Base-by-base conservation (phyloP, 2,329 filamentous ascomycete genomes). In the Trichoderma lentiforme region DNA sequence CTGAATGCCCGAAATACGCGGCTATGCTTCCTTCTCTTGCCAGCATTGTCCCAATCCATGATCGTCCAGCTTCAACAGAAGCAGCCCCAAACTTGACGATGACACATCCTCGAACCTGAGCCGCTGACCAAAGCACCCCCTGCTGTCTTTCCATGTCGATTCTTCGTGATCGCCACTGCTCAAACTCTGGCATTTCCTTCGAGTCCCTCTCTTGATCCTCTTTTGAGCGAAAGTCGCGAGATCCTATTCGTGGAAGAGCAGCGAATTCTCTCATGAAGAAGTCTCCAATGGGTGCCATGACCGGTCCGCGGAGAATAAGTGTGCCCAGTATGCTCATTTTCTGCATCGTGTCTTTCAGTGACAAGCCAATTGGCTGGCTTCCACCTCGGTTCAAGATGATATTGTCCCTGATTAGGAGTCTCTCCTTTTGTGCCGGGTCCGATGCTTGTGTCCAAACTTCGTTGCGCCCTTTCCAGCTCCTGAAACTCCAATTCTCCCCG, bases 61-160 rank as follows among this genome's bases (percentile, higher is more conserved):
- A 83, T 75, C 93, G 89, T 4, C 91, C 94, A 30, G 91, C 92
- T 80, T 98, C 94, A 28, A 97, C 91, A 58, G 91, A 91, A 70
- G 86, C 87, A 1, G 95, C 93, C 1, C 93, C 94, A 80, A 98
- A 97, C 80, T 98, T 98, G 76, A 98, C 92, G 30, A 98, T 87
- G 4, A 96, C 91, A 78, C 95, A 97, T 4, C 93, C 92, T 68
- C 94, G 87, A 39, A 97, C 90, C 30, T 87, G 88, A 15, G 94
- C 93, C 14, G 92, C 93, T 30, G 94, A 95, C 93, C 94, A 97
- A 4, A 95, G 84, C 4, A 97, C 81, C 18, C 88, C 88, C 63
- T 87, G 84, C 11, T 81, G 78, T 73, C 82, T 86, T 80, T 96
- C 92, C 78, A 85, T 84, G 70, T 81, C 78, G 24, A 92, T 83